Base-by-base conservation (phyloP, 331 rosid genomes). In the Malus hybrid region DNA sequence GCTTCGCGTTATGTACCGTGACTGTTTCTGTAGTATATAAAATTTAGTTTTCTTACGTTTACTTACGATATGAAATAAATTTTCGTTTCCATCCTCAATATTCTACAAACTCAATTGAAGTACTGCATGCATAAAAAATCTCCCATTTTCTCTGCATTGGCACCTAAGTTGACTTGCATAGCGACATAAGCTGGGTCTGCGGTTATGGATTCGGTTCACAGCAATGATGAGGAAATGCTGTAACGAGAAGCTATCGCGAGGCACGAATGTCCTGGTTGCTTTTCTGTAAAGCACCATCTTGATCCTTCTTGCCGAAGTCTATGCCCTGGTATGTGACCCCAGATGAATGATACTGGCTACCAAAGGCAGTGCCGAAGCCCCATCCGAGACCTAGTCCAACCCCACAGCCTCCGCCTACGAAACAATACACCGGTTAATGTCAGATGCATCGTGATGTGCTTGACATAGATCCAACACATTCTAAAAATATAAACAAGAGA, bases 321-420 rank as follows among this genome's bases (percentile, higher is more conserved):
- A 84, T 70, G 33, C 99, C 97, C 68, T 89, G 87, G 77, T 89
- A 95, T 71, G 78, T 84, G 79, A 85, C 56, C 73, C 87, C 81
- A 20, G 97, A 90, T 54, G 93, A 74, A 67, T 93, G 84, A 84
- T 92, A 95, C 84, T 90, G 86, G 59, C 99, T 86, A 59, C 99
- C 97, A 76, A 70, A 95, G 5, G 97, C 99, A 80, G 89, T 85
- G 67, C 99, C 97, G 75, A 92, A 92, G 29, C 99, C 99, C 97
- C 99, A 94, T 77, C 99, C 99, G 73, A 94, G 97, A 83, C 99
- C 99, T 60, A 94, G 83, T 78, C 99, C 99, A 67, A 94, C 81
- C 70, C 99, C 99, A 85, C 99, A 94, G 71, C 99, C 99, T 79
- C 99, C 99, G 74, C 99, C 97, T 94, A 82, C 66, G 81, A 83